Evolutionary conservation across 164 flowering plant species (phyloP).

Genomic region (Vitis vinifera): DNA sequence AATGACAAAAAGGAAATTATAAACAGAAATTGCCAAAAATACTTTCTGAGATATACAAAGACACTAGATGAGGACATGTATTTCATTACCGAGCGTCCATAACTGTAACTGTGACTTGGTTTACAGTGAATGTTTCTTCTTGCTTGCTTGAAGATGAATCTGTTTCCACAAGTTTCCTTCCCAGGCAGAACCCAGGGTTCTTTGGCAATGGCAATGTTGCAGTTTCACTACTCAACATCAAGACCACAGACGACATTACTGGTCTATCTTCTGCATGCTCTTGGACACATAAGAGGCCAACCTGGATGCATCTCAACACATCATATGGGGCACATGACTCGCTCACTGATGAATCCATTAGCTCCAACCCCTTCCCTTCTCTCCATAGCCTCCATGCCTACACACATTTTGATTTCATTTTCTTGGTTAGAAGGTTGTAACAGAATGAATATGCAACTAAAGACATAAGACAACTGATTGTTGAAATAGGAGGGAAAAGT

Average conservation of each 20-base stretch:
- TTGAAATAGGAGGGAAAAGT: too few species aligned
- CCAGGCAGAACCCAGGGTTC: conserved; percentile 43
- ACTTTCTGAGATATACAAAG: conserved; percentile 4
- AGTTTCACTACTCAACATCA: conserved; percentile 46
- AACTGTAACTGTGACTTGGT: conserved; percentile 41
- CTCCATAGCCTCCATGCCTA: conserved; percentile 55
- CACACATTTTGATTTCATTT: background rate
- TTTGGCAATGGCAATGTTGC: conserved; percentile 36
- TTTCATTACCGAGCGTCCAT: conserved; percentile 29
- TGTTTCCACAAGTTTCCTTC: conserved; percentile 28
- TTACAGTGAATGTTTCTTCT: conserved; percentile 32
- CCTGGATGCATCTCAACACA: conserved; percentile 45
- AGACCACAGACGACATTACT: conserved; percentile 38
- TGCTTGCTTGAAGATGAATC: conserved; percentile 33
- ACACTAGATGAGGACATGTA: background rate
- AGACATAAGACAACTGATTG: too few species aligned
- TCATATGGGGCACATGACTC: conserved; percentile 22
- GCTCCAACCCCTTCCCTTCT: conserved; percentile 34
- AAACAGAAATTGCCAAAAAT: too few species aligned
- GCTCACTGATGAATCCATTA: conserved; percentile 28
- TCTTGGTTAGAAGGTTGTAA: background rate
- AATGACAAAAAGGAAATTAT: background rate
- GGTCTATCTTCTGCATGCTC: conserved; percentile 53
- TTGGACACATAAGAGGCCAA: conserved; percentile 57
- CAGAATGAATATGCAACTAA: background rate